Percentiles rank a stretch among this genome's conserved stretches.
Conservation (phyloP, 108 stramenopile genomes). For the Tribonema minus region DNA sequence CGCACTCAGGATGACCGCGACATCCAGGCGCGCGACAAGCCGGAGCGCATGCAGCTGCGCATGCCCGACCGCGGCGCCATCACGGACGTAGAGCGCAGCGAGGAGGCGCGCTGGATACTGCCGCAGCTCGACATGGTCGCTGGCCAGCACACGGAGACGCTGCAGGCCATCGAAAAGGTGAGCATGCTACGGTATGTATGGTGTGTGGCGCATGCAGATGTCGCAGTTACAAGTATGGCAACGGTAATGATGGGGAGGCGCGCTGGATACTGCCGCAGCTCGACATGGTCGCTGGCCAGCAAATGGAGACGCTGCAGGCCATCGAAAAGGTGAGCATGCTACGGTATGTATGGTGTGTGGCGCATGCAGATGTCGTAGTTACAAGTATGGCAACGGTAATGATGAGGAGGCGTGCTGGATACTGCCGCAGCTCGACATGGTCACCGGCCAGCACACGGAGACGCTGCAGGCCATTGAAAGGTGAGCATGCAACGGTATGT, state of each 20-base stretch:
- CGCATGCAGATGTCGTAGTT: too few species aligned
- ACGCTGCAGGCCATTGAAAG: not conserved
- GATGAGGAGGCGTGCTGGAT: conserved; percentile 48
- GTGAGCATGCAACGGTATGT: too few species aligned
- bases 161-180: conserved; percentile 4
- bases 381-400: too few species aligned
- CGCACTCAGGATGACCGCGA: conserved; percentile 21
- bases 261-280: conserved; percentile 38
- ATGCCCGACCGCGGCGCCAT: conserved; percentile 10
- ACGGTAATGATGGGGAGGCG: too few species aligned
- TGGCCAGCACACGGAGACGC: too few species aligned
- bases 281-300: not conserved
- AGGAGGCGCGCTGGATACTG: conserved; percentile 40
- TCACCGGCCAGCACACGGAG: too few species aligned
- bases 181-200: too few species aligned
- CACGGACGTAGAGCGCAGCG: conserved; percentile 13
- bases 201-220: too few species aligned
- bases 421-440: conserved; percentile 12
- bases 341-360: too few species aligned
- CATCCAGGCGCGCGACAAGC: conserved; percentile 15
- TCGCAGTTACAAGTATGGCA: too few species aligned
- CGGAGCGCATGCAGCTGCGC: conserved; percentile 38
- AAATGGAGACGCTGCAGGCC: not conserved
- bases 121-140: conserved; percentile 14
- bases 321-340: too few species aligned